Conservation (phyloP, 2,329 filamentous ascomycete genomes). For the Scedosporium boydii region DNA sequence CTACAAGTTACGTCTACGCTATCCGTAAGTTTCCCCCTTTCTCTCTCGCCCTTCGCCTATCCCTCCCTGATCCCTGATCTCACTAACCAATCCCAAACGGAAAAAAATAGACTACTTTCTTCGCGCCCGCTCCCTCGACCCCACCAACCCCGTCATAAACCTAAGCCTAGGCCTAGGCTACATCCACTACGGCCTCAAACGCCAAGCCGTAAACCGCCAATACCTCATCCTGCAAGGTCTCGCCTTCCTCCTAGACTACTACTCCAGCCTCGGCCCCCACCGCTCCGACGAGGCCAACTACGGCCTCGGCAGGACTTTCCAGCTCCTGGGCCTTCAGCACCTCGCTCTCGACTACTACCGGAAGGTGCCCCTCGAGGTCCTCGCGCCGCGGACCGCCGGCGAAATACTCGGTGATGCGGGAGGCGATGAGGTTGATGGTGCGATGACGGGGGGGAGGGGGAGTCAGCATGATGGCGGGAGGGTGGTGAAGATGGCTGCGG, state of each 20-base stretch:
- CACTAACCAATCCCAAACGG: neutral
- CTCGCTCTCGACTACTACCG: slow-evolving; percentile 4
- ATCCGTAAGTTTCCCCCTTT: slow-evolving; percentile 49
- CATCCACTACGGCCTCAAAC: slow-evolving; percentile 80
- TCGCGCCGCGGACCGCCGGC: neutral
- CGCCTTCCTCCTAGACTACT: slow-evolving; percentile 66
- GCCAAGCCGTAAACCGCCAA: slow-evolving; percentile 83
- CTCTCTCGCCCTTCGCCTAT: neutral
- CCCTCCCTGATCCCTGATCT: neutral
- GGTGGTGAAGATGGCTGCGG: slow-evolving; percentile 2
- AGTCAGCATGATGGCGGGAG: slow-evolving; percentile 2
- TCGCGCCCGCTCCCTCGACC: slow-evolving; percentile 64
- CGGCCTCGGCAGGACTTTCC: slow-evolving; percentile 3
- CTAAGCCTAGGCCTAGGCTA: slow-evolving; percentile 77
- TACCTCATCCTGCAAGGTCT: slow-evolving; percentile 80
- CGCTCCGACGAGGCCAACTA: slow-evolving; percentile 6
- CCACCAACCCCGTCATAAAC: slow-evolving; percentile 67
- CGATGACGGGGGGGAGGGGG: neutral
- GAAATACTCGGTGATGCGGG: neutral
- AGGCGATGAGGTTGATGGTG: neutral
- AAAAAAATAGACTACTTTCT: slow-evolving; percentile 64
- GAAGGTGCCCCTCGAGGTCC: neutral
- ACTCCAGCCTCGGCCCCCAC: slow-evolving; percentile 37
- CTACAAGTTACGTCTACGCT: slow-evolving; percentile 73
- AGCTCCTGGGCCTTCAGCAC: slow-evolving; percentile 7